phyloP scores from a whole-genome alignment of 306 rosid species.

The Lagenaria siceraria region DNA sequence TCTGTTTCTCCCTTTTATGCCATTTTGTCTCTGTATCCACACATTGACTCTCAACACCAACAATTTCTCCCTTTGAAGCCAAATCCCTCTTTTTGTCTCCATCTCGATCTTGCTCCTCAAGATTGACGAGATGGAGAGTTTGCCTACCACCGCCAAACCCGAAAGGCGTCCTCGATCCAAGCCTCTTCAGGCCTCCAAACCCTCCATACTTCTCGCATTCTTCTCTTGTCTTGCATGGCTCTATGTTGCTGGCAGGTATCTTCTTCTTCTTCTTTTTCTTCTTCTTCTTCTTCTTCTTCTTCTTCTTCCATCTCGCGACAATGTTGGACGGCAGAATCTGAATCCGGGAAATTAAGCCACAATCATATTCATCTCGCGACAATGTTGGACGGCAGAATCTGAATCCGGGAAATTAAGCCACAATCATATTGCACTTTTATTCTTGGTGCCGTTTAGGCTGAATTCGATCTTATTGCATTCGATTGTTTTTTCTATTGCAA shows the following conservation, averaged over 20 bases:
- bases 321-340: not conserved
- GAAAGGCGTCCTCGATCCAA: conserved; percentile 72
- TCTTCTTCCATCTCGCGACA: not conserved
- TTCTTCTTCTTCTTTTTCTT: not conserved
- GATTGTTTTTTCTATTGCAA: not conserved
- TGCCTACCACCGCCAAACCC: conserved; percentile 46
- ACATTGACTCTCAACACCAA: not conserved
- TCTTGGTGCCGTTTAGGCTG: not conserved
- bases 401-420: not conserved
- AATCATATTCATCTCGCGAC: not conserved
- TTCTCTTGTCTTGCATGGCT: conserved; percentile 99
- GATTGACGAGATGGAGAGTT: conserved; percentile 46
- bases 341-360: not conserved
- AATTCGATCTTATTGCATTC: not conserved
- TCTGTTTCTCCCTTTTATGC: not conserved
- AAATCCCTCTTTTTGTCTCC: not conserved
- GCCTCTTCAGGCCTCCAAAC: conserved; percentile 48
- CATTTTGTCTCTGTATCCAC: not conserved
- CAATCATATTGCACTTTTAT: not conserved
- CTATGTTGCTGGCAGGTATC: conserved; percentile 87
- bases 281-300: not conserved
- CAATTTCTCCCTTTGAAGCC: not conserved
- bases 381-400: not conserved
- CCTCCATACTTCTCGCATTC: conserved; percentile 69
- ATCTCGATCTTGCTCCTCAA: conserved; percentile 2